These are phyloP conservation scores for Xylaria telfairii DNA, from an alignment of 495 filamentous ascomycete genomes.

Conservation along the genomic window DNA sequence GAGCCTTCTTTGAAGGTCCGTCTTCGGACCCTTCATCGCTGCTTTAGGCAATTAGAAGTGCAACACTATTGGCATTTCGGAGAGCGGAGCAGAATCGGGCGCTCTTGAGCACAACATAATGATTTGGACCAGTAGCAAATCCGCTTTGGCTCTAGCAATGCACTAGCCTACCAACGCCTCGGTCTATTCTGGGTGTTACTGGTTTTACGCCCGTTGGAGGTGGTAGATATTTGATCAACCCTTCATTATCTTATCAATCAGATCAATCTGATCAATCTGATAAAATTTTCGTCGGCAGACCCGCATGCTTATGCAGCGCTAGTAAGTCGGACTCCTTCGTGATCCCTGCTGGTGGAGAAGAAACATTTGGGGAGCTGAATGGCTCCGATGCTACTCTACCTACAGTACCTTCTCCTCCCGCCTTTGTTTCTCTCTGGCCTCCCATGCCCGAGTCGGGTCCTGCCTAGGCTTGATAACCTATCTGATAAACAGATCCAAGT, in stretches of 20 bases:
- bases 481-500: background rate
- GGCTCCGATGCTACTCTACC: background rate
- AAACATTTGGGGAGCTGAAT: background rate
- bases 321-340: background rate
- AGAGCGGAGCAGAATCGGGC: background rate
- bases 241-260: conserved; percentile 28
- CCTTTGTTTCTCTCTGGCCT: background rate
- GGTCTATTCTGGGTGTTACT: background rate
- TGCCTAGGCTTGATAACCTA: background rate
- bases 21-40: conserved; percentile 10
- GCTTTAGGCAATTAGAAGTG: background rate
- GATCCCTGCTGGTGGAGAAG: background rate
- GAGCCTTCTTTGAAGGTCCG: background rate
- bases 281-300: conserved; percentile 17
- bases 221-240: background rate
- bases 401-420: conserved; percentile 3
- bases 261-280: conserved; percentile 25
- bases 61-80: conserved; percentile 4
- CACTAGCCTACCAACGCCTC: background rate
- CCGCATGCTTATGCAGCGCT: conserved; percentile 9
- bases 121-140: background rate
- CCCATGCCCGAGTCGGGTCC: no score
- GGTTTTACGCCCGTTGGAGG: background rate
- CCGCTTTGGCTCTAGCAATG: background rate
- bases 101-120: background rate